Conservation (phyloP, 768 basidiomycete genomes). For the Solioccasus polychromus region DNA sequence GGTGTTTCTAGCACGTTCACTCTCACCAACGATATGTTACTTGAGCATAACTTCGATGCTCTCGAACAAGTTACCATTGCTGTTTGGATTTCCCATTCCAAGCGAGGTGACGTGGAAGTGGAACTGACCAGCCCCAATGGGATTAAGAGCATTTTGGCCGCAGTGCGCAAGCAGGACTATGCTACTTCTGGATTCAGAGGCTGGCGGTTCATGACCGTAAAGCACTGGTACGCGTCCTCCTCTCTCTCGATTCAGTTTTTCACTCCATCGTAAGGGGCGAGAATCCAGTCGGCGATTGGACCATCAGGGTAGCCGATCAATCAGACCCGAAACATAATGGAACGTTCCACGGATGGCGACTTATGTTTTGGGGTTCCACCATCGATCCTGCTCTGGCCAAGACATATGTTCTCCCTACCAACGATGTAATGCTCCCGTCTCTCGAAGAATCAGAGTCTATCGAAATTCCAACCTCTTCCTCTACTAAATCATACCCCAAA, state of each 20-base stretch:
- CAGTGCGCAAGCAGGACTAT: conserved; percentile 61
- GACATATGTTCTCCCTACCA: conserved; percentile 57
- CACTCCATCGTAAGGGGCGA: conserved; percentile 69
- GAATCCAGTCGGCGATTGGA: conserved; percentile 88
- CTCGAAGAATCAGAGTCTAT: conserved; percentile 41
- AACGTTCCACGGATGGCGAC: conserved; percentile 85
- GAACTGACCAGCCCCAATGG: conserved; percentile 83
- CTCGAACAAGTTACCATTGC: conserved; percentile 91
- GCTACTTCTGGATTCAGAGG: conserved; percentile 75
- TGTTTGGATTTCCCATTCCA: conserved; percentile 89
- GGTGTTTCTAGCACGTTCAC: conserved; percentile 66
- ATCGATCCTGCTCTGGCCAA: conserved; percentile 67
- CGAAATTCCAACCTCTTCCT: conserved; percentile 38
- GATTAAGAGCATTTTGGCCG: conserved; percentile 80
- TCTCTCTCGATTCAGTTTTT: conserved; percentile 6
- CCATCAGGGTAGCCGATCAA: conserved; percentile 80
- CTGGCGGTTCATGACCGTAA: conserved; percentile 98
- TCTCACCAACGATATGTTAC: conserved; percentile 64
- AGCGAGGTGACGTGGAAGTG: conserved; percentile 91
- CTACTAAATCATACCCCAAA: conserved; percentile 68
- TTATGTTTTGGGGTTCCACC: conserved; percentile 88
- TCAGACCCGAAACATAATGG: conserved; percentile 55
- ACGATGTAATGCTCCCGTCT: conserved; percentile 49
- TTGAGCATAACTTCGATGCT: conserved; percentile 74
- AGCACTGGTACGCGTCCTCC: conserved; percentile 74